phyloP scores from a whole-genome alignment of 1,284 basidiomycete species.

The Ganoderma multipileum region DNA sequence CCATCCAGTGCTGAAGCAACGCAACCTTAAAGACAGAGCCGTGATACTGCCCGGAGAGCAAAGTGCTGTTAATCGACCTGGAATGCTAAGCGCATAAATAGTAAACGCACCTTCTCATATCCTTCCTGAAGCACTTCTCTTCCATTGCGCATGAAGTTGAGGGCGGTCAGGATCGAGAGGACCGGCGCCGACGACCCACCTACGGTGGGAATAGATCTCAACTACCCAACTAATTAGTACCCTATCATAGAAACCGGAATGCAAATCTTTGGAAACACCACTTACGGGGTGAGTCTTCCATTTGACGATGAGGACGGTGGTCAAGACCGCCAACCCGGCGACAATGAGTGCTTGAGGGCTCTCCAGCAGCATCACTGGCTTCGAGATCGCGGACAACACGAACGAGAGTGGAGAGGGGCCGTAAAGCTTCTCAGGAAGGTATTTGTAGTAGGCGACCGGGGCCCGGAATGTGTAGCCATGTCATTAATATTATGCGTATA shows the following conservation, averaged over 20 bases:
- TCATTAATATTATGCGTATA: neutral
- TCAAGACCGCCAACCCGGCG: neutral
- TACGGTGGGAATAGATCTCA: constrained; percentile 37
- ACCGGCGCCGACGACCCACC: constrained; percentile 33
- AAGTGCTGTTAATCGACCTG: neutral
- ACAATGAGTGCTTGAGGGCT: neutral
- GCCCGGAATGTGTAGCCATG: neutral
- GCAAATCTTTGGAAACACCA: neutral
- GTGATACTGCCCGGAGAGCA: constrained; percentile 39
- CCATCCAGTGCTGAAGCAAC: constrained; percentile 45
- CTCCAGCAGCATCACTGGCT: neutral
- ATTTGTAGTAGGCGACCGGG: neutral
- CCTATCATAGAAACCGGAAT: neutral
- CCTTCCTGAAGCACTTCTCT: constrained; percentile 30
- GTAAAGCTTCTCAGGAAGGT: too few species aligned
- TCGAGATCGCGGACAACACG: neutral
- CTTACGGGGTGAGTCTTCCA: constrained; percentile 16
- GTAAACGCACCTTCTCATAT: constrained; percentile 26
- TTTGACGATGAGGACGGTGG: neutral
- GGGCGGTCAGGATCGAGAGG: constrained; percentile 33
- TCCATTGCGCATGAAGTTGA: constrained; percentile 25
- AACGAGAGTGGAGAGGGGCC: neutral
- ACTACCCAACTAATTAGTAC: constrained; percentile 2
- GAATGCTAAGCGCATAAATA: too few species aligned
- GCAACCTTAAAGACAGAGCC: constrained; percentile 50